Percentiles rank a stretch among this genome's conserved stretches.
phyloP scores from a whole-genome alignment of 1,139 yeast species.

The Meyerozyma smithsonii region DNA sequence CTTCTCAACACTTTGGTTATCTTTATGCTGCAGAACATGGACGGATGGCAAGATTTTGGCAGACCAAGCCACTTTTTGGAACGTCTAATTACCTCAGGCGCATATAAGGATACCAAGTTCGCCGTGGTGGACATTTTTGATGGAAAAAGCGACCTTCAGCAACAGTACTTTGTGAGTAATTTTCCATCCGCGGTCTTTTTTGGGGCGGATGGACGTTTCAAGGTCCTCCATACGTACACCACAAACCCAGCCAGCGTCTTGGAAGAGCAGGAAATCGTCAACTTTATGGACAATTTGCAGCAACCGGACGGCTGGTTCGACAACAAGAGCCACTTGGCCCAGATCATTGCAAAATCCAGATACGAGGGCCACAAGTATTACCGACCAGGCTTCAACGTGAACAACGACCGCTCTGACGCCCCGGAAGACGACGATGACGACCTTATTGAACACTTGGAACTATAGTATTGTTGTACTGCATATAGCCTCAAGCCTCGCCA shows the following conservation, averaged over 20 bases:
- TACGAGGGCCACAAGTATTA: conserved; percentile 13
- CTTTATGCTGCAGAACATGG: conserved; percentile 19
- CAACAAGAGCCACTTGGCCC: conserved; percentile 10
- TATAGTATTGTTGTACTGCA: conserved; percentile 9
- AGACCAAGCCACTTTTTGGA: conserved; percentile 36
- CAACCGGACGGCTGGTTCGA: conserved; percentile 20
- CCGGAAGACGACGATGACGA: conserved; percentile 18
- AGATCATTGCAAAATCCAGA: conserved; percentile 8
- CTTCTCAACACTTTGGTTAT: conserved; percentile 20
- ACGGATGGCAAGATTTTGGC: conserved; percentile 29
- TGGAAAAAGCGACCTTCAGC: conserved; percentile 17
- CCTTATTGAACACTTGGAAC: conserved; percentile 16
- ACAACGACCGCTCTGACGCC: conserved; percentile 8
- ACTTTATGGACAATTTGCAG: conserved; percentile 19
- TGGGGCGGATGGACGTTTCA: conserved; percentile 18
- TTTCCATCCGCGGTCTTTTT: conserved; percentile 32
- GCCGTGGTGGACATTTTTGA: conserved; percentile 25
- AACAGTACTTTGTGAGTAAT: conserved; percentile 24
- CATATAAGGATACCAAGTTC: conserved; percentile 14
- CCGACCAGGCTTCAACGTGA: conserved; percentile 17
- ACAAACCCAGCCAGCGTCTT: conserved; percentile 21
- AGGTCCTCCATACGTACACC: conserved; percentile 23
- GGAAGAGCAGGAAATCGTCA: conserved; percentile 15
- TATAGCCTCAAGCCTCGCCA: not conserved
- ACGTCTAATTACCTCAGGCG: conserved; percentile 15